Conservation (phyloP, 441 rosid species). For the Bocquillonia castaneifolia region DNA sequence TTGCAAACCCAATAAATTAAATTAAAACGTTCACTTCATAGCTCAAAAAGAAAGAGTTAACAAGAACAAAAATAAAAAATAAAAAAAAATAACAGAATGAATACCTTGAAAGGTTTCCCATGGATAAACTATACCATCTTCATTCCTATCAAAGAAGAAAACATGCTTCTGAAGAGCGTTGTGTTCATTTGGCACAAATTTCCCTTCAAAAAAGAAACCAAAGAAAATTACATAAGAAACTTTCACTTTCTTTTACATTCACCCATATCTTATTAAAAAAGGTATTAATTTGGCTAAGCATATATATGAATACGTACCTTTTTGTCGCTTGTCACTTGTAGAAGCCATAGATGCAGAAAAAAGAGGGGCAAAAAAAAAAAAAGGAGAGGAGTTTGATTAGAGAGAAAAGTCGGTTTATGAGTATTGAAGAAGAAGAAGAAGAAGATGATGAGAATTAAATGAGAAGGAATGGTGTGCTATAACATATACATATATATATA, state of each 20-base stretch:
- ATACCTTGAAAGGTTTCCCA: conserved; percentile 80
- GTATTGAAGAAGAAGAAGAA: background rate
- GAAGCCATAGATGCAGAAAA: background rate
- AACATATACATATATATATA: too few relatives aligned
- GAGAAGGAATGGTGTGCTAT: too few relatives aligned
- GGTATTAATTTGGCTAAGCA: too few relatives aligned
- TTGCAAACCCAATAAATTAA: background rate
- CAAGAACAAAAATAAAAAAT: background rate
- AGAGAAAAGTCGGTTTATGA: background rate
- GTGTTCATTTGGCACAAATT: conserved; percentile 40
- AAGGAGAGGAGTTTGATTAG: background rate
- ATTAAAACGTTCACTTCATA: background rate
- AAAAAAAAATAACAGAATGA: background rate
- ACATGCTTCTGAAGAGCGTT: conserved; percentile 65
- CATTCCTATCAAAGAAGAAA: conserved; percentile 72
- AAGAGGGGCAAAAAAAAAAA: background rate
- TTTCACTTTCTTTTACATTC: background rate
- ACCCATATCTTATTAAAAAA: background rate
- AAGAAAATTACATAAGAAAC: background rate
- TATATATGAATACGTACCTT: background rate
- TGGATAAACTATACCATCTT: conserved; percentile 73
- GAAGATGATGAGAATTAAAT: too few relatives aligned
- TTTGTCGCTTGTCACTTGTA: conserved; percentile 7
- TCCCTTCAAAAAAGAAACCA: conserved; percentile 10
- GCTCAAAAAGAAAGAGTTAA: background rate